phyloP scores from a whole-genome alignment of 1,139 yeast species.

The Candida sp. region DNA sequence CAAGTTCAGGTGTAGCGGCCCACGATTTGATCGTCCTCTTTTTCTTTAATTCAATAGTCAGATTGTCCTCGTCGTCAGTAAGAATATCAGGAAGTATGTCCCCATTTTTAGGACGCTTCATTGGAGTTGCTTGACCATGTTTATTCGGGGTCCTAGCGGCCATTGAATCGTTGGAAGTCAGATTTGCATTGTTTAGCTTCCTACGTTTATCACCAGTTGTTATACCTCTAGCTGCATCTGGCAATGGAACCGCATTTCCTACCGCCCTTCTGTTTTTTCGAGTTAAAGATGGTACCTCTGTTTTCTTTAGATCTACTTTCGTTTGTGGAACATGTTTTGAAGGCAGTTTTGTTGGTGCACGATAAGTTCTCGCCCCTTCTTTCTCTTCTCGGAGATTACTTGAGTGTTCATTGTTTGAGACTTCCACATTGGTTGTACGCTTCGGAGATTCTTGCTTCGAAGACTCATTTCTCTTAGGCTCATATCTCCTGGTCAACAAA shows the following conservation, averaged over 20 bases:
- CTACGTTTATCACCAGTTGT: conserved; percentile 3
- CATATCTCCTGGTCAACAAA: conserved; percentile 25
- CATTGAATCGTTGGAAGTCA: conserved; percentile 5
- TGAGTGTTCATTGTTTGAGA: not conserved
- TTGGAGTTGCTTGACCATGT: conserved; percentile 5
- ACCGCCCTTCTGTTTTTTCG: conserved; percentile 11
- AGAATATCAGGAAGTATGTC: conserved; percentile 42
- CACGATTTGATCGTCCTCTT: conserved; percentile 49
- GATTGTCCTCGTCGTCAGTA: conserved; percentile 60
- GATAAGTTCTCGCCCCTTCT: not conserved
- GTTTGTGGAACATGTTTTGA: not conserved
- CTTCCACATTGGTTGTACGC: not conserved
- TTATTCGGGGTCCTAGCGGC: conserved; percentile 3
- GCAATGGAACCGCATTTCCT: conserved; percentile 32
- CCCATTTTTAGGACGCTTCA: conserved; percentile 11
- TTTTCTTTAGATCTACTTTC: not conserved
- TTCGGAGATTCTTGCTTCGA: not conserved
- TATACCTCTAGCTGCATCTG: conserved; percentile 32
- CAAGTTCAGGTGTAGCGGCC: conserved; percentile 69
- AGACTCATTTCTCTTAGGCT: conserved; percentile 6
- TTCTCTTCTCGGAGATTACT: not conserved
- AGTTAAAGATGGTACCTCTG: conserved; percentile 3
- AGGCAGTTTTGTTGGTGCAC: not conserved
- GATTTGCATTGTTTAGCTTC: conserved; percentile 2
- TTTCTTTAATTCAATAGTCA: conserved; percentile 27